Conservation (phyloP, 345 rosid species). For the Gossypium australe region DNA sequence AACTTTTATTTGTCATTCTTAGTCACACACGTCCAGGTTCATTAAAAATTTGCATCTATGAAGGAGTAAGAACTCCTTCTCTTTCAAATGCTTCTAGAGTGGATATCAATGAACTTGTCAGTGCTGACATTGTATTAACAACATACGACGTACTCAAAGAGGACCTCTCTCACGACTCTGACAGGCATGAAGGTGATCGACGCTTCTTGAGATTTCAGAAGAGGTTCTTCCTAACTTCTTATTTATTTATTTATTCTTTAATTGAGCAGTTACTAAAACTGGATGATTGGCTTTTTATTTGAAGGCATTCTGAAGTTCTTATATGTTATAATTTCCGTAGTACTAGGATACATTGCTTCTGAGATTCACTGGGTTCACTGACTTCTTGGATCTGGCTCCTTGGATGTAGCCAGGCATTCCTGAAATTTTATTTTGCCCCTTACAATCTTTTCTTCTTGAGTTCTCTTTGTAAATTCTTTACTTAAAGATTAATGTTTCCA, state of each 20-base stretch:
- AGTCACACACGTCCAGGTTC: slow-evolving; percentile 89
- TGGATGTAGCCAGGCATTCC: neutral
- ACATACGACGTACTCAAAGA: slow-evolving; percentile 95
- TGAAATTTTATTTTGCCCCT: neutral
- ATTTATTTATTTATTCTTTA: slow-evolving; percentile 4
- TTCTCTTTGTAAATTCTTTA: neutral
- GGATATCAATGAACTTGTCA: slow-evolving; percentile 60
- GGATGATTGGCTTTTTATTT: neutral
- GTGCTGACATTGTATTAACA: slow-evolving; percentile 77
- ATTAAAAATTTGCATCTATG: slow-evolving; percentile 62
- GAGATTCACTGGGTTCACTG: slow-evolving; percentile 3
- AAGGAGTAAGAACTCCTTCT: slow-evolving; percentile 72
- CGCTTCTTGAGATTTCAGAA: slow-evolving; percentile 83
- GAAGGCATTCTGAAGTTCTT: slow-evolving; percentile 4
- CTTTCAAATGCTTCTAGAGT: slow-evolving; percentile 44
- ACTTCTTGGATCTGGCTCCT: neutral
- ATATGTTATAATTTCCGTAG: neutral
- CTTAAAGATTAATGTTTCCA: neutral
- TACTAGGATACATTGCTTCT: neutral
- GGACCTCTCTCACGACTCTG: slow-evolving; percentile 88
- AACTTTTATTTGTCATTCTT: slow-evolving; percentile 25
- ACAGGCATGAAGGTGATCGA: slow-evolving; percentile 92
- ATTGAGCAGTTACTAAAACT: neutral
- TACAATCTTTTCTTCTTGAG: neutral
- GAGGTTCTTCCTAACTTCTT: slow-evolving; percentile 48